These are phyloP conservation scores for Mycena epipterygia DNA, from an alignment of 768 basidiomycete genomes.

Conservation along the genomic window DNA sequence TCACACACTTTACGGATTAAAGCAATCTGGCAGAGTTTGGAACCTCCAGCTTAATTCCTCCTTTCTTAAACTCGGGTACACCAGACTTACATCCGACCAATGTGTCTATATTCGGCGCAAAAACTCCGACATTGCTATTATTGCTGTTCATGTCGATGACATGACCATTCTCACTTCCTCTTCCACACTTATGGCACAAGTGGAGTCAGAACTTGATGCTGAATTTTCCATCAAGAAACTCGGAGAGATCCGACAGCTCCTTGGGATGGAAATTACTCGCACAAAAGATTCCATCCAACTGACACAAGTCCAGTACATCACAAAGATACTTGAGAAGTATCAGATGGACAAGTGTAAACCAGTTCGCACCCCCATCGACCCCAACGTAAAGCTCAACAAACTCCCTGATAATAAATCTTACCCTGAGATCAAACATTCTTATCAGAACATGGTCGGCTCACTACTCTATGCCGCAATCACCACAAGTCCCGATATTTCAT, in stretches of 20 bases:
- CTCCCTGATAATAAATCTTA: not conserved
- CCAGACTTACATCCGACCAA: constrained; percentile 16
- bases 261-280: constrained; percentile 42
- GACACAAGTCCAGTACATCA: constrained; percentile 35
- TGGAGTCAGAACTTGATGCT: not conserved
- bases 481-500: constrained; percentile 51
- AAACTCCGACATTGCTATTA: not conserved
- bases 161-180: constrained; percentile 12
- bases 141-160: constrained; percentile 21
- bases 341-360: constrained; percentile 29
- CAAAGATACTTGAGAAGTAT: constrained; percentile 22
- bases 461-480: constrained; percentile 24
- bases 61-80: constrained; percentile 16
- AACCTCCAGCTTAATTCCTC: constrained; percentile 17
- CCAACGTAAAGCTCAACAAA: constrained; percentile 29
- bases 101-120: constrained; percentile 21
- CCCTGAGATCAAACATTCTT: constrained; percentile 31
- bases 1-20: constrained; percentile 9
- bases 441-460: constrained; percentile 40
- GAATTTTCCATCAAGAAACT: constrained; percentile 30
- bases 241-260: constrained; percentile 31
- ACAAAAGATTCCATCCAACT: constrained; percentile 7
- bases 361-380: constrained; percentile 31
- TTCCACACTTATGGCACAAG: not conserved
- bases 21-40: constrained; percentile 21